phyloP scores from a whole-genome alignment of 2,329 filamentous ascomycete species.

The Coniochaeta prunicola region DNA sequence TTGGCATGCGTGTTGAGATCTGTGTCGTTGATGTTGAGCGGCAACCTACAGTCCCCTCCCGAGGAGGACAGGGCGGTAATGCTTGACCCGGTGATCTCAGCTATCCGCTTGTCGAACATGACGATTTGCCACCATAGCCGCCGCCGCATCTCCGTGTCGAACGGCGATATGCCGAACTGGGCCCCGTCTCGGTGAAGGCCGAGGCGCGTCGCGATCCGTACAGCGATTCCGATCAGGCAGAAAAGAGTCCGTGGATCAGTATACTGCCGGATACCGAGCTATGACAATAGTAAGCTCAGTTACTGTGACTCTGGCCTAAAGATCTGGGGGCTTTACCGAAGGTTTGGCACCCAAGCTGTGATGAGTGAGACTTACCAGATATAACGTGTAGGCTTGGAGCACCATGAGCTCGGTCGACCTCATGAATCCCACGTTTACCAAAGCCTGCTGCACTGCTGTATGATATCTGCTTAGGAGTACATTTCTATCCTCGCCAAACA shows the following conservation, averaged over 20 bases:
- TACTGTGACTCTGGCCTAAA: background rate
- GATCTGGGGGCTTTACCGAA: background rate
- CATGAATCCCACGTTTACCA: slow-evolving; percentile 61
- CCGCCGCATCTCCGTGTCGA: slow-evolving; percentile 63
- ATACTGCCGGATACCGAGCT: slow-evolving; percentile 50
- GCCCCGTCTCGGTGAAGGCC: slow-evolving; percentile 59
- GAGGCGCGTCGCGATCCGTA: slow-evolving; percentile 61
- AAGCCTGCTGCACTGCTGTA: slow-evolving; percentile 53
- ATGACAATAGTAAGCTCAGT: background rate
- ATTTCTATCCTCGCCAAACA: slow-evolving; percentile 45
- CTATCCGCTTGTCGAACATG: slow-evolving; percentile 60
- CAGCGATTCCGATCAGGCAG: slow-evolving; percentile 56
- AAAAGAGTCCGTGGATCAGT: slow-evolving; percentile 55
- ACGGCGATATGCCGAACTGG: slow-evolving; percentile 42
- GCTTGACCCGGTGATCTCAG: slow-evolving; percentile 56
- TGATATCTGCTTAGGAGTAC: slow-evolving; percentile 46
- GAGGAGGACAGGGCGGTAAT: slow-evolving; percentile 47
- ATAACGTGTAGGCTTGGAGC: slow-evolving; percentile 61
- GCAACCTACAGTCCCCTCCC: slow-evolving; percentile 46
- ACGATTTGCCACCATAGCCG: slow-evolving; percentile 68
- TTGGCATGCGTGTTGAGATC: slow-evolving; percentile 52
- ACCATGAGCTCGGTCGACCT: slow-evolving; percentile 56
- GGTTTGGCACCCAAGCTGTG: background rate
- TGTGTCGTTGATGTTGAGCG: slow-evolving; percentile 55
- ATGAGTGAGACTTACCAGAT: slow-evolving; percentile 43